Evolutionary conservation across 73 alveolate species (phyloP).

Genomic region (Paramecium sonneborni): DNA sequence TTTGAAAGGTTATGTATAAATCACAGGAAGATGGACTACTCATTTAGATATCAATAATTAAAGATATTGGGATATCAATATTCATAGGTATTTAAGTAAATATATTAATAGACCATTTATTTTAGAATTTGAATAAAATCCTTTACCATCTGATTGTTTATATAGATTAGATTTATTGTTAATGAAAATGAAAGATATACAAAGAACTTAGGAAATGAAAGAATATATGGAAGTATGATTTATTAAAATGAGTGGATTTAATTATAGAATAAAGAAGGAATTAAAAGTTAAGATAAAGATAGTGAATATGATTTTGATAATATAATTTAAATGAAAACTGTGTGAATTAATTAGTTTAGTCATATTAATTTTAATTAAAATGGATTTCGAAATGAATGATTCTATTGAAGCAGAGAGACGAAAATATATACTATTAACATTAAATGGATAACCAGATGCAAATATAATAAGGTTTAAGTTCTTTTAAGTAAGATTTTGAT

Average conservation of each 20-base stretch:
- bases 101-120: neutral
- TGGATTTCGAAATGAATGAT: neutral
- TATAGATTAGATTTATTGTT: slow-evolving; percentile 51
- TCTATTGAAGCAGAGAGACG: neutral
- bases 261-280: slow-evolving; percentile 58
- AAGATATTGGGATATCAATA: slow-evolving; percentile 54
- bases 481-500: neutral
- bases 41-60: slow-evolving; percentile 33
- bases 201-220: slow-evolving; percentile 19
- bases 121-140: slow-evolving; percentile 50
- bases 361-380: neutral
- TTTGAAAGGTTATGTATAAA: neutral
- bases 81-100: neutral
- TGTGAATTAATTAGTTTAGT: neutral
- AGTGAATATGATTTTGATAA: neutral
- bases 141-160: slow-evolving; percentile 62
- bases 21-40: slow-evolving; percentile 51
- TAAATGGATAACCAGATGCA: slow-evolving; percentile 26
- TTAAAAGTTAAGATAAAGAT: slow-evolving; percentile 20
- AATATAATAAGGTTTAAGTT: neutral
- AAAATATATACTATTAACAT: neutral
- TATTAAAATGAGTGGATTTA: no score
- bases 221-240: slow-evolving; percentile 65
- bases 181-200: slow-evolving; percentile 46
- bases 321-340: neutral